A percentile compares a stretch with the other conserved stretches of the same genome.
Evolutionary conservation across 768 basidiomycete species (phyloP).

Genomic region (Coprinellus micaceus): DNA sequence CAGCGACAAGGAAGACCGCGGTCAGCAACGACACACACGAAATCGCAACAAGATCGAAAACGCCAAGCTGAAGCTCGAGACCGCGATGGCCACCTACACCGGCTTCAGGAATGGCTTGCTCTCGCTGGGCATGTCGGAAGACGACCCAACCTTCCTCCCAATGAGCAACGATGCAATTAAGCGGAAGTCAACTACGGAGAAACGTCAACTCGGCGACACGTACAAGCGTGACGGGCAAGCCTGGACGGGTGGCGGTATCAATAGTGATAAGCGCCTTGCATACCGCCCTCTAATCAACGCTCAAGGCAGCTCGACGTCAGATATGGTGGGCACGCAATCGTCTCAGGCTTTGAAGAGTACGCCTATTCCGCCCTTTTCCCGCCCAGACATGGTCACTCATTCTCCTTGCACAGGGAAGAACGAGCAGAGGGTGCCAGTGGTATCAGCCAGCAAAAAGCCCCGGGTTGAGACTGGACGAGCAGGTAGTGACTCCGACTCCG

Average conservation of each 20-base stretch:
- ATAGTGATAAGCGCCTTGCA: too few relatives aligned
- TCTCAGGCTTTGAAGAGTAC: too few relatives aligned
- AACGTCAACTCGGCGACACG: conserved; percentile 15
- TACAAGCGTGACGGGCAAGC: conserved; percentile 10
- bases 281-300: too few relatives aligned
- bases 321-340: too few relatives aligned
- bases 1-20: conserved; percentile 4
- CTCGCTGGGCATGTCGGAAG: not conserved
- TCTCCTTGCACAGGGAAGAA: too few relatives aligned
- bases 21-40: conserved; percentile 13
- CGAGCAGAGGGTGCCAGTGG: too few relatives aligned
- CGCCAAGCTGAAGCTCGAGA: not conserved
- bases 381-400: too few relatives aligned
- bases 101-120: conserved; percentile 2
- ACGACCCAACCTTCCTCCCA: conserved; percentile 2
- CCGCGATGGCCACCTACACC: conserved; percentile 5
- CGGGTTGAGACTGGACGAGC: too few relatives aligned
- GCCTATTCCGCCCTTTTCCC: too few relatives aligned
- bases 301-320: too few relatives aligned
- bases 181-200: conserved; percentile 9
- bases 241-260: conserved; percentile 6
- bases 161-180: conserved; percentile 14
- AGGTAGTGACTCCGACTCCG: too few relatives aligned
- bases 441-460: too few relatives aligned
- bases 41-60: conserved; percentile 8